Conservation (phyloP, 305 asterid species). For the Fraxinus paxiana region DNA sequence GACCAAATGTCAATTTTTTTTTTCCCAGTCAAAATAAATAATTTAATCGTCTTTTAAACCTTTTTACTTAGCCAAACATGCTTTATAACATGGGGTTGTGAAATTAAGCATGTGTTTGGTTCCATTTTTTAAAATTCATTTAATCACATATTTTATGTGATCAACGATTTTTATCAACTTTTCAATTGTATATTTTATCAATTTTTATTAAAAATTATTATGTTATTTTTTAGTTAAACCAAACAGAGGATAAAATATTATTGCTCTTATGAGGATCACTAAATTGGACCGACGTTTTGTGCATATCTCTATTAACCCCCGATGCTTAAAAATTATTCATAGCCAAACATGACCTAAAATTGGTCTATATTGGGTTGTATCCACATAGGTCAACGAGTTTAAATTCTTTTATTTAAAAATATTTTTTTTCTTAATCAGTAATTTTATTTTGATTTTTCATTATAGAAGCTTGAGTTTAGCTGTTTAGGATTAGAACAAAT, state of each 20-base stretch:
- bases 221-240: background rate
- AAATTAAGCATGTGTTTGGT: too few relatives aligned
- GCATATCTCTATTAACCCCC: background rate
- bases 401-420: background rate
- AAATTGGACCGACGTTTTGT: background rate
- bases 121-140: background rate
- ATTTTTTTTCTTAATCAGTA: too few relatives aligned
- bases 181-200: too few relatives aligned
- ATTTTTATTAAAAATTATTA: too few relatives aligned
- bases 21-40: background rate
- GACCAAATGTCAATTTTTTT: background rate
- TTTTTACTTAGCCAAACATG: background rate
- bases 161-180: background rate
- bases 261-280: background rate
- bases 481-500: background rate
- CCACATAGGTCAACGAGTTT: background rate
- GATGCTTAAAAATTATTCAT: background rate
- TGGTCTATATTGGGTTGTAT: background rate
- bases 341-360: background rate
- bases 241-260: background rate
- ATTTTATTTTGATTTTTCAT: background rate
- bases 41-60: background rate
- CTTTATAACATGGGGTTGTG: background rate
- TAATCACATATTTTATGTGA: background rate
- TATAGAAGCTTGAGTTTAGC: background rate